Evolutionary conservation across 2,329 filamentous ascomycete species (phyloP).

Genomic region (Cladophialophora carrionii): DNA sequence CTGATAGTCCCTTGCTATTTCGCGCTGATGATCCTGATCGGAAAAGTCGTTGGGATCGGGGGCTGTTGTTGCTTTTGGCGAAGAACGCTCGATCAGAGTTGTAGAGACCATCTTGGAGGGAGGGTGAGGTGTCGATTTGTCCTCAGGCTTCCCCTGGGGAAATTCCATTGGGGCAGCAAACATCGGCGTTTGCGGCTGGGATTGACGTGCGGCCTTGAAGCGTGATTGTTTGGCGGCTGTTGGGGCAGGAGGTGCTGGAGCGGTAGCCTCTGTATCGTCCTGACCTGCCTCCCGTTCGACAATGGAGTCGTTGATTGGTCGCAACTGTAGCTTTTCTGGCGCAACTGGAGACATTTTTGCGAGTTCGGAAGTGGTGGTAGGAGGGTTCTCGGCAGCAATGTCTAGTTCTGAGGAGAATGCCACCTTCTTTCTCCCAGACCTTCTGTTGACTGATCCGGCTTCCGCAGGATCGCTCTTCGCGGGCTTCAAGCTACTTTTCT

Average conservation of each 20-base stretch:
- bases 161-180: slow-evolving; percentile 40
- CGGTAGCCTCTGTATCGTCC: slow-evolving; percentile 34
- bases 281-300: slow-evolving; percentile 45
- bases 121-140: slow-evolving; percentile 41
- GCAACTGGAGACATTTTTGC: slow-evolving; percentile 22
- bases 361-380: slow-evolving; percentile 11
- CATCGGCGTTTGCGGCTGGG: slow-evolving; percentile 39
- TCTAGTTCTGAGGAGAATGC: slow-evolving; percentile 78
- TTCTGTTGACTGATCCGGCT: slow-evolving; percentile 36
- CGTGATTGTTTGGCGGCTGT: slow-evolving; percentile 32
- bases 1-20: slow-evolving; percentile 82
- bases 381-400: slow-evolving; percentile 56
- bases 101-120: slow-evolving; percentile 60
- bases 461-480: slow-evolving; percentile 17
- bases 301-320: slow-evolving; percentile 48
- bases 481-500: slow-evolving; percentile 27
- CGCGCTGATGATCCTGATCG: slow-evolving; percentile 70
- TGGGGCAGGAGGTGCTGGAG: slow-evolving; percentile 36
- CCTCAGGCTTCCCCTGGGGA: slow-evolving; percentile 19
- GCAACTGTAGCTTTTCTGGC: slow-evolving; percentile 4
- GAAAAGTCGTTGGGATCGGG: slow-evolving; percentile 70
- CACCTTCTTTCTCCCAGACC: slow-evolving; percentile 67
- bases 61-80: slow-evolving; percentile 40
- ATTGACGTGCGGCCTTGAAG: slow-evolving; percentile 36
- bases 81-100: slow-evolving; percentile 59